Evolutionary conservation across 2,329 filamentous ascomycete genomes (phyloP).

Genomic region (Drechslera avenae): DNA sequence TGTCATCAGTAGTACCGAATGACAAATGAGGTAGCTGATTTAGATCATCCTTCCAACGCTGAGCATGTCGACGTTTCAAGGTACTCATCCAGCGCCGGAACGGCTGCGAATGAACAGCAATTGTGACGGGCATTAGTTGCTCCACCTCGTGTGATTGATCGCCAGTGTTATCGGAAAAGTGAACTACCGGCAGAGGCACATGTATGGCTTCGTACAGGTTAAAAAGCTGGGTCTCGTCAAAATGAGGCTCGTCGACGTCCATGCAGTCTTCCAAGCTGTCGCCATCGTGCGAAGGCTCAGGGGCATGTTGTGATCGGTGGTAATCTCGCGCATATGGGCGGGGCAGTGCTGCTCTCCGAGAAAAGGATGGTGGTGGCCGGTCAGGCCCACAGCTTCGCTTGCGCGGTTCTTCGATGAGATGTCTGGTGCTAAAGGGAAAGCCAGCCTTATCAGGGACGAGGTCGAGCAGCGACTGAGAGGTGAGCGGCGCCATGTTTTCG

Average conservation of each 20-base stretch:
- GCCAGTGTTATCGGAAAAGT: conserved; percentile 26
- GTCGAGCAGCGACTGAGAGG: conserved; percentile 42
- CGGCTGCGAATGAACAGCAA: conserved; percentile 45
- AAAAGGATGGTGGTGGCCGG: conserved; percentile 25
- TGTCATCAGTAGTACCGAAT: conserved; percentile 34
- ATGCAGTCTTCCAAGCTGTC: conserved; percentile 17
- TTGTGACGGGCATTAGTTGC: background rate
- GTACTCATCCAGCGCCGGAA: conserved; percentile 78
- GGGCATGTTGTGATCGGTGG: conserved; percentile 5
- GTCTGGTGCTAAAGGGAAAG: conserved; percentile 3
- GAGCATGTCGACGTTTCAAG: conserved; percentile 62
- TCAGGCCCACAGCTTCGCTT: conserved; percentile 29
- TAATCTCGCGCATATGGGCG: conserved; percentile 18
- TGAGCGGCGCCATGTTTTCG: conserved; percentile 43
- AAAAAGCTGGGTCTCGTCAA: conserved; percentile 31
- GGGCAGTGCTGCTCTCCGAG: conserved; percentile 14
- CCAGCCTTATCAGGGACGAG: conserved; percentile 32
- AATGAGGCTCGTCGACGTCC: conserved; percentile 18
- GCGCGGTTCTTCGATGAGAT: conserved; percentile 21
- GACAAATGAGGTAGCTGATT: conserved; percentile 44
- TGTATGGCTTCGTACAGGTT: conserved; percentile 42
- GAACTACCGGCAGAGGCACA: conserved; percentile 32
- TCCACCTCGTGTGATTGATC: conserved; percentile 13
- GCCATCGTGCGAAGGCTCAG: conserved; percentile 12
- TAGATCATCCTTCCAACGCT: conserved; percentile 45